Base-by-base conservation (phyloP, 2,329 filamentous ascomycete species). In the Ceratocystis lukuohia region DNA sequence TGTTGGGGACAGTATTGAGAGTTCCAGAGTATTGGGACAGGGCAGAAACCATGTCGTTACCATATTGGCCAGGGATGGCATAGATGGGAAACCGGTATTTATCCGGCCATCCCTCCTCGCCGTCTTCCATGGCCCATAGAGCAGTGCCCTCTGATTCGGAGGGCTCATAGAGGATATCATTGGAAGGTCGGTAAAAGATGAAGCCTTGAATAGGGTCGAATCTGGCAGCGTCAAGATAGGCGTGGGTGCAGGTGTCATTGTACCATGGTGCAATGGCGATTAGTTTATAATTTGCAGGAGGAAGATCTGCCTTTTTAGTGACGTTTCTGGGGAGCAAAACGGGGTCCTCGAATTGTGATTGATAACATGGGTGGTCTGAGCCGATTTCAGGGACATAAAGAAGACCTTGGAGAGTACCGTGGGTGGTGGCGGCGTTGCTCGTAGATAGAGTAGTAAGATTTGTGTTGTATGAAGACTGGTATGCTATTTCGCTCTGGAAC, bases 181-280 rank as follows among this genome's bases (percentile, higher is more conserved):
- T 80, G 68, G 81, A 78, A 3, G 84, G 82, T 41, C 77, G 78
- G 73, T 86, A 88, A 70, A 88, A 86, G 48, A 88, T 77, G 72
- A 88, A 82, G 25, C 78, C 85, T 53, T 84, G 81, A 8, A 87
- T 79, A 28, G 83, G 80, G 70, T 86, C 83, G 66, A 75, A 71
- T 41, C 79, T 77, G n/a, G 83, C 81, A 22, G 83, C 80, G 20
- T 80, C 76, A 61, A 97, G 80, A 73, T 91, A 96, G 57, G 87
- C 82, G 66, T 80, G 76, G 12, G 89, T 88, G 73, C 93, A 99
- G 30, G 84, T 77, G 6, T 81, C 77, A 69, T 82, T 88, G 71
- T 91, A 84, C 92, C 93, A 97, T 33, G 93, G 93, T 28, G 90
- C 92, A 65, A 96, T 77, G 33, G 88, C 92, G 71, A 96, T 84